Base-by-base conservation (phyloP, 305 asterid species). In the Solanum hybrid region DNA sequence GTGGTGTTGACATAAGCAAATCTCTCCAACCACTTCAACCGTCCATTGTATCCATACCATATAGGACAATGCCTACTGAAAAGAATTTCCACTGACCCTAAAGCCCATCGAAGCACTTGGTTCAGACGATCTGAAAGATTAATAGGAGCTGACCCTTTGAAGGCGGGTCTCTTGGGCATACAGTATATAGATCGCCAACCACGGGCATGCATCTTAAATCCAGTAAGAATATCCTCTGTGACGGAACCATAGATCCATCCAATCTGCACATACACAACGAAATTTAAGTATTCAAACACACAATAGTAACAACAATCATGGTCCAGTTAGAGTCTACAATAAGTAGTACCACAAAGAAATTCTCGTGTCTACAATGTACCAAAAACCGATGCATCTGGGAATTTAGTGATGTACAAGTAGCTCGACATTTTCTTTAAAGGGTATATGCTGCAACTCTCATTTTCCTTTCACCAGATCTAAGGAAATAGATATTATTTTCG, bases 181-280 rank as follows among this genome's bases (percentile, higher is more conserved):
- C 99, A 97, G 94, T 97, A 97, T 76, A 97, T 96, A 77, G 99
- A 97, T 77, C 98, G 95, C 99, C 99, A 97, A n/a, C 99, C 99
- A 91, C 99, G 98, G 17, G 99, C 99, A 90, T 97, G 99, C 99
- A 97, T 97, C 94, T 97, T 97, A 91, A 97, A 97, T 93, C 99
- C 99, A 85, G 99, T 97, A 69, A 97, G 98, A 96, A 97, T 97
- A 95, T 97, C 99, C 93, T 96, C 99, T 85, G 99, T 96, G 89
- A 96, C 98, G 17, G 98, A 96, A 90, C 99, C 99, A 90, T 97
- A 97, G 89, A 97, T 97, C 99, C 99, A 97, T 90, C 99, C 99
- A 69, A 97, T 96, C 99, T 97, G 98, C 93, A 88, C 19, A 91
- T 7, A 51, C 7, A 45, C 34, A 6, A 88, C 4, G 64, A 32